These are phyloP conservation scores for Hymenoscyphus fraxineus DNA, from an alignment of 2,329 filamentous ascomycete species.

Conservation along the genomic window DNA sequence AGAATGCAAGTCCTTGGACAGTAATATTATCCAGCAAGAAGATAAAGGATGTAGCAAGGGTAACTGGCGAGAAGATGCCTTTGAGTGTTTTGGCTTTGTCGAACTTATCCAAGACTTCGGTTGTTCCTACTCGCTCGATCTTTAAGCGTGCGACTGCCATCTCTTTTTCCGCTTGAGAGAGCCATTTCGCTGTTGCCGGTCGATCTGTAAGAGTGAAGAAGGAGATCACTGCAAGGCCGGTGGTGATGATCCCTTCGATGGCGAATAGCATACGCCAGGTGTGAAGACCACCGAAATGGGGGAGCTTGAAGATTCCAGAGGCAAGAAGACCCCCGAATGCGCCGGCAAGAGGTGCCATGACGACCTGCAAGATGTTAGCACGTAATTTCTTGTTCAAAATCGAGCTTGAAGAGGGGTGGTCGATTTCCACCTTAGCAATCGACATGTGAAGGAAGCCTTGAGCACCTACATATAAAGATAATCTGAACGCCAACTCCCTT, in stretches of 20 bases:
- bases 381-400: background rate
- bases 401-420: background rate
- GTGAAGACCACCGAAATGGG: conserved; percentile 46
- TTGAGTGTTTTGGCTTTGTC: conserved; percentile 55
- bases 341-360: conserved; percentile 66
- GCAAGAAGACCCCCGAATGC: conserved; percentile 68
- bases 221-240: conserved; percentile 52
- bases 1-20: conserved; percentile 67
- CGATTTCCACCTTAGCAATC: background rate
- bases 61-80: conserved; percentile 63
- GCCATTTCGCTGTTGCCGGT: conserved; percentile 64
- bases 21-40: conserved; percentile 50
- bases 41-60: conserved; percentile 51
- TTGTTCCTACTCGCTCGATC: conserved; percentile 61
- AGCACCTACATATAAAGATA: conserved; percentile 54
- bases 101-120: conserved; percentile 60
- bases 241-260: conserved; percentile 66
- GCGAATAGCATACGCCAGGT: conserved; percentile 69
- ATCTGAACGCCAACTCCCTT: conserved; percentile 62
- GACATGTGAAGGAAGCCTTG: background rate
- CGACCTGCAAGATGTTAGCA: conserved; percentile 37
- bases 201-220: conserved; percentile 66
- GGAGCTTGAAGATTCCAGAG: conserved; percentile 59
- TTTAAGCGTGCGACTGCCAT: conserved; percentile 64
- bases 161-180: conserved; percentile 61